Percentiles rank a stretch among this genome's conserved stretches.
These are phyloP conservation scores for Tricholoma terreum DNA, from an alignment of 768 basidiomycete species.

Conservation along the genomic window DNA sequence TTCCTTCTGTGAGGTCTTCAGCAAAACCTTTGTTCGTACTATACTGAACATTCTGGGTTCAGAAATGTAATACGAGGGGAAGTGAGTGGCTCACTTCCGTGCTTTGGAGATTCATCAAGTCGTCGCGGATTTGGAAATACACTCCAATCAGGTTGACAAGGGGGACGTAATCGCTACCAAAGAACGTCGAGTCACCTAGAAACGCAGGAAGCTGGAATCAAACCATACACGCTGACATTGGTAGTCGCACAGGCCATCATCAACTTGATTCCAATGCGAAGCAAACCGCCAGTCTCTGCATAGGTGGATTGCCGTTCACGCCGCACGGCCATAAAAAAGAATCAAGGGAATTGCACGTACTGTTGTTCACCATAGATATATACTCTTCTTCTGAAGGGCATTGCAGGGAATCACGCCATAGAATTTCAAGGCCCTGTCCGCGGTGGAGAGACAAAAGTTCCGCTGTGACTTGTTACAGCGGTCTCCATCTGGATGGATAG, in stretches of 20 bases:
- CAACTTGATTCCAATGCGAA: slow-evolving; percentile 88
- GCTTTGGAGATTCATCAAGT: slow-evolving; percentile 93
- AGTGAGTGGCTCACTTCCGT: slow-evolving; percentile 54
- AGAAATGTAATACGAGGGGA: neutral
- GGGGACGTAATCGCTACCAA: slow-evolving; percentile 78
- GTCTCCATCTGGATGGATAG: neutral
- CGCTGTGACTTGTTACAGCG: slow-evolving; percentile 22
- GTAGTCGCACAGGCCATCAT: slow-evolving; percentile 89
- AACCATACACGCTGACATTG: slow-evolving; percentile 53
- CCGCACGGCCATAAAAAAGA: neutral
- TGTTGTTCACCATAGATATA: slow-evolving; percentile 93
- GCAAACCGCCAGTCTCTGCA: slow-evolving; percentile 90
- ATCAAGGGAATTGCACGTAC: slow-evolving; percentile 39
- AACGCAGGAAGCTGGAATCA: neutral
- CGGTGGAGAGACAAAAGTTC: slow-evolving; percentile 88
- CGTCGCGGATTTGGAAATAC: slow-evolving; percentile 96
- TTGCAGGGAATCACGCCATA: slow-evolving; percentile 88
- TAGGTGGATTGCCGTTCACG: neutral
- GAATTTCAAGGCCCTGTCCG: slow-evolving; percentile 91
- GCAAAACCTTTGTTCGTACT: slow-evolving; percentile 82
- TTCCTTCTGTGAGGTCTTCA: slow-evolving; percentile 94
- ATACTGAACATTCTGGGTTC: slow-evolving; percentile 49
- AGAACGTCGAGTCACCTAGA: neutral
- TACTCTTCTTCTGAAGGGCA: slow-evolving; percentile 97
- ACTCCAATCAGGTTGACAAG: slow-evolving; percentile 92